Conservation (phyloP, 2,329 filamentous ascomycete genomes). For the Cladosporium sp. region DNA sequence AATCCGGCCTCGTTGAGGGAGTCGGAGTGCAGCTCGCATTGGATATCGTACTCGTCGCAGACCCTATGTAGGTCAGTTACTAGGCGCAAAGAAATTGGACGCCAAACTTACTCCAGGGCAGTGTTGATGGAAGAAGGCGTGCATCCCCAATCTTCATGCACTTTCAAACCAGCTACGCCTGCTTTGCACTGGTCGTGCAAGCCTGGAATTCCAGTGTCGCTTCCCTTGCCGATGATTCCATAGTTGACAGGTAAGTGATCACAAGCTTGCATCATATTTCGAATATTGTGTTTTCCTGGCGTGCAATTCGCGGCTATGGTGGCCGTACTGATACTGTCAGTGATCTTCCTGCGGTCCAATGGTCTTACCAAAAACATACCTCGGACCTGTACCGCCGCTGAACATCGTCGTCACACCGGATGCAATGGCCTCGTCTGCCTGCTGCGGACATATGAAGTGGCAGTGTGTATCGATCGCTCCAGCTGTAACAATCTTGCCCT, state of each 20-base stretch:
- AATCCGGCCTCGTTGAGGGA: conserved; percentile 94
- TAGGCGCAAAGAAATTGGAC: too few species aligned
- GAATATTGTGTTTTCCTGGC: conserved; percentile 76
- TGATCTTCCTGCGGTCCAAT: neutral
- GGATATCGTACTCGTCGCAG: conserved; percentile 85
- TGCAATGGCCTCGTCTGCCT: conserved; percentile 75
- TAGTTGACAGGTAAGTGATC: conserved; percentile 82
- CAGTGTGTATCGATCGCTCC: conserved; percentile 87
- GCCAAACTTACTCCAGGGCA: conserved; percentile 58
- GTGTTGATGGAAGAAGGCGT: conserved; percentile 87
- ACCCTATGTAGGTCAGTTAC: conserved; percentile 48
- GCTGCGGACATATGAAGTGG: conserved; percentile 91
- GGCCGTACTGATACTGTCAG: conserved; percentile 62
- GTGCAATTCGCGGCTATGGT: conserved; percentile 91
- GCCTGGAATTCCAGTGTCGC: conserved; percentile 69
- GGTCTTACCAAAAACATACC: neutral
- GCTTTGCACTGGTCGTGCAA: conserved; percentile 77
- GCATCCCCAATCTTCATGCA: conserved; percentile 92
- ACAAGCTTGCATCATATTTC: conserved; percentile 83
- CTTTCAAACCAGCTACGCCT: conserved; percentile 82
- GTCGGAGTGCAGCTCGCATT: conserved; percentile 90
- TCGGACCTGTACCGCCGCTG: conserved; percentile 81
- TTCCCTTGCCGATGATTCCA: conserved; percentile 89
- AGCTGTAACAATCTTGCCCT: conserved; percentile 84
- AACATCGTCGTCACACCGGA: conserved; percentile 86